A percentile compares a stretch with the other conserved stretches of the same genome.
Conservation (phyloP, 257 asterid species). For the Petunia secreta region DNA sequence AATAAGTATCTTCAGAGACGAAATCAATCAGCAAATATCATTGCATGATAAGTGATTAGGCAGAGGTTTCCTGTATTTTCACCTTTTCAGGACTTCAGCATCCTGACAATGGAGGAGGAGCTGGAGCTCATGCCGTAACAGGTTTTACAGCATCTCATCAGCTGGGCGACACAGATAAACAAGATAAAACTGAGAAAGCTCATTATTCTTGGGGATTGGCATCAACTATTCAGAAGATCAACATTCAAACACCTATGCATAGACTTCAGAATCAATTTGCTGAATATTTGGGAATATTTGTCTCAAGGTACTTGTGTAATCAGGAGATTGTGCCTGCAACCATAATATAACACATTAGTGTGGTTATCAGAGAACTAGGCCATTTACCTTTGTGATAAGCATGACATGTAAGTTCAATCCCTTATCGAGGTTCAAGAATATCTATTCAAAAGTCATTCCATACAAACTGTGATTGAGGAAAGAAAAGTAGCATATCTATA, state of each 20-base stretch:
- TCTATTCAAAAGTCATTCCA: neutral
- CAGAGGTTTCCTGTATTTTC: neutral
- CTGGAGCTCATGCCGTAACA: neutral
- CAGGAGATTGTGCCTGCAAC: slow-evolving; percentile 76
- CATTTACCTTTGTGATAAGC: neutral
- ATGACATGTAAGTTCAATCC: slow-evolving; percentile 11
- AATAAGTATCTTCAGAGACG: neutral
- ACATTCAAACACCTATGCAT: slow-evolving; percentile 40
- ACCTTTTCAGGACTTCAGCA: neutral
- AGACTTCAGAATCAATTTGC: slow-evolving; percentile 82
- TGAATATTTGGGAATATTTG: slow-evolving; percentile 71
- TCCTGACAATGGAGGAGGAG: slow-evolving; percentile 11
- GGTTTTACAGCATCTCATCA: slow-evolving; percentile 17
- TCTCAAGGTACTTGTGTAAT: slow-evolving; percentile 62
- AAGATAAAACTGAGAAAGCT: neutral
- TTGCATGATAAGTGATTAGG: neutral
- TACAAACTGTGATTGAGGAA: neutral
- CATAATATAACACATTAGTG: neutral
- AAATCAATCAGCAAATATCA: neutral
- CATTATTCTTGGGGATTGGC: neutral
- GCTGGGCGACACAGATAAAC: neutral
- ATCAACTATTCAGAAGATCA: slow-evolving; percentile 19
- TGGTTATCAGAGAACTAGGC: neutral
- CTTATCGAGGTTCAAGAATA: neutral
- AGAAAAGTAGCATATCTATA: neutral